Percentiles rank a stretch among this genome's conserved stretches.
phyloP scores from a whole-genome alignment of 441 rosid genomes.

The Theobroma grandiflorum region DNA sequence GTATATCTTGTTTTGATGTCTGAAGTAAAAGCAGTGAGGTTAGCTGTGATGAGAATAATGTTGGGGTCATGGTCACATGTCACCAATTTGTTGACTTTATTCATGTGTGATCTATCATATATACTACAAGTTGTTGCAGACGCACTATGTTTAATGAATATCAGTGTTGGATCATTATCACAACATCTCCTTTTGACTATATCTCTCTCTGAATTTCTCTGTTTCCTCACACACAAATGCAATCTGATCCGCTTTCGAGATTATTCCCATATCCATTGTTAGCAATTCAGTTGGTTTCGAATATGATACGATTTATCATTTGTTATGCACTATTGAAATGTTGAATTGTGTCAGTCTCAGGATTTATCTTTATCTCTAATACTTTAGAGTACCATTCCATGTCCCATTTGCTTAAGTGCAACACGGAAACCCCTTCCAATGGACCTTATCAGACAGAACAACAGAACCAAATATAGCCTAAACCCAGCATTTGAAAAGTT shows the following conservation, averaged over 20 bases:
- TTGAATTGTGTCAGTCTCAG: too few species aligned
- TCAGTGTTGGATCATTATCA: constrained; percentile 18
- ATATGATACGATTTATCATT: background rate
- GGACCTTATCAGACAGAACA: too few species aligned
- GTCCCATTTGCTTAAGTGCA: too few species aligned
- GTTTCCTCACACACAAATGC: background rate
- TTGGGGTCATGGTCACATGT: constrained; percentile 34
- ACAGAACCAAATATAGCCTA: too few species aligned
- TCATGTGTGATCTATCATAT: constrained; percentile 28
- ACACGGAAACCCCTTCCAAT: too few species aligned
- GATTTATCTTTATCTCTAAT: too few species aligned
- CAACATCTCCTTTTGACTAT: background rate
- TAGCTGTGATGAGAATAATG: constrained; percentile 25
- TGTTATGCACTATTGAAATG: too few species aligned
- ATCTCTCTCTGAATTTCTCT: background rate
- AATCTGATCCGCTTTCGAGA: background rate
- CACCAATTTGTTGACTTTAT: constrained; percentile 25
- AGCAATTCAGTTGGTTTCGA: background rate
- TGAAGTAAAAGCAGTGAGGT: constrained; percentile 1
- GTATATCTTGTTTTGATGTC: constrained; percentile 8
- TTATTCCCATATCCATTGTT: background rate
- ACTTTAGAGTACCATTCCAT: too few species aligned
- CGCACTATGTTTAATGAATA: constrained; percentile 25
- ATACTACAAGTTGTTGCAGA: constrained; percentile 23
- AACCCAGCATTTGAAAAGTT: too few species aligned